Evolutionary conservation across 106 monocot genomes (phyloP).

Genomic region (Narthecium ossifragum): DNA sequence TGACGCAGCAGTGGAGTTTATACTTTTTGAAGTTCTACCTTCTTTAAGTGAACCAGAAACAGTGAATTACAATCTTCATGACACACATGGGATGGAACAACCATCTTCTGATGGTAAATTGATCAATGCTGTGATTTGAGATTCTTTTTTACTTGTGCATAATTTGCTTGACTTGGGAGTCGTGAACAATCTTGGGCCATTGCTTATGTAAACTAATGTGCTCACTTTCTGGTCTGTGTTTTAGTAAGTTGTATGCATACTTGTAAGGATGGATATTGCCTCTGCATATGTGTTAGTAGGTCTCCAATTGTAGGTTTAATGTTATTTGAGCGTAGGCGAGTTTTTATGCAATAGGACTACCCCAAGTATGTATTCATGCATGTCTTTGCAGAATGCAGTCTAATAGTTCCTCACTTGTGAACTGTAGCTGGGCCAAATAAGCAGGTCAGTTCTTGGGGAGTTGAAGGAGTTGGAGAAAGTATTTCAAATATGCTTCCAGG

Average conservation of each 20-base stretch:
- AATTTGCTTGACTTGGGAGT: not conserved
- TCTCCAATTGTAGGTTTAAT: not conserved
- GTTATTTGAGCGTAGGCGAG: not conserved
- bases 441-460: not conserved
- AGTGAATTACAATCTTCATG: not conserved
- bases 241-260: too few relatives aligned
- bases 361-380: not conserved
- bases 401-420: not conserved
- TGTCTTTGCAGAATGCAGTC: not conserved
- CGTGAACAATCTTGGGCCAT: not conserved
- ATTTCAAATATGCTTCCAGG: not conserved
- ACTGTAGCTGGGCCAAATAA: slow-evolving; percentile 5
- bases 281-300: too few relatives aligned
- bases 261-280: too few relatives aligned
- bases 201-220: not conserved
- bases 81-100: not conserved
- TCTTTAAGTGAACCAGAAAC: not conserved
- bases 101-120: not conserved
- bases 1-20: slow-evolving; percentile 52
- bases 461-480: not conserved
- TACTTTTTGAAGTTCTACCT: slow-evolving; percentile 41
- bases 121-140: not conserved
- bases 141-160: not conserved
- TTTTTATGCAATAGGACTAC: not conserved
- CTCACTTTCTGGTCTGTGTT: too few relatives aligned